Evolutionary conservation across 345 rosid species (phyloP).

Genomic region (Eucalyptus viminalis): DNA sequence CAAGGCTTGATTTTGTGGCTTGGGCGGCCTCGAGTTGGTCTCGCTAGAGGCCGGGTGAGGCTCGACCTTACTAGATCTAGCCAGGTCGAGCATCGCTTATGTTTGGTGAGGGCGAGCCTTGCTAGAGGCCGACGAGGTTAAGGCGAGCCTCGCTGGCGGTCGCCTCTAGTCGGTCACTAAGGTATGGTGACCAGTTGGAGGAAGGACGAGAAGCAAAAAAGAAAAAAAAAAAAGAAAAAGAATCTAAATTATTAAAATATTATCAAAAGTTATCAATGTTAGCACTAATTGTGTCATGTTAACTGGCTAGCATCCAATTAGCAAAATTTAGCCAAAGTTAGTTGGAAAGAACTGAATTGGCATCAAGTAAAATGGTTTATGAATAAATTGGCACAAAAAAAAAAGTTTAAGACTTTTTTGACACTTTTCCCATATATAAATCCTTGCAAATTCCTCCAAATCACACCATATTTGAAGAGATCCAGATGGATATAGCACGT

Average conservation of each 20-base stretch:
- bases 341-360: no score
- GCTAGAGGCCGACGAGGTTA: accelerated
- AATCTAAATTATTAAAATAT: no score
- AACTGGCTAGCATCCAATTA: accelerated
- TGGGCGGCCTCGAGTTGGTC: accelerated
- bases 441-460: not conserved
- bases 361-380: accelerated
- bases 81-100: accelerated
- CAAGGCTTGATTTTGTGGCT: accelerated
- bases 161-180: accelerated
- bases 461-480: not conserved
- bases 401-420: no score
- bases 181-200: accelerated
- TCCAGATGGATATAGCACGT: accelerated
- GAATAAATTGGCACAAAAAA: accelerated
- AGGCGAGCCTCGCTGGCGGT: accelerated
- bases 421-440: not conserved
- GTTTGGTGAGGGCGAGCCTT: accelerated
- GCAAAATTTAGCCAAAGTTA: accelerated
- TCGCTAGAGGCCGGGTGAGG: no score
- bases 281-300: accelerated
- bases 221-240: accelerated
- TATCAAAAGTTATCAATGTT: no score
- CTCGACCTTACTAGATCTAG: accelerated
- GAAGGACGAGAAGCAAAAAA: no score